These are phyloP conservation scores for Phaeotremella skinneri DNA, from an alignment of 768 basidiomycete genomes.

Conservation along the genomic window DNA sequence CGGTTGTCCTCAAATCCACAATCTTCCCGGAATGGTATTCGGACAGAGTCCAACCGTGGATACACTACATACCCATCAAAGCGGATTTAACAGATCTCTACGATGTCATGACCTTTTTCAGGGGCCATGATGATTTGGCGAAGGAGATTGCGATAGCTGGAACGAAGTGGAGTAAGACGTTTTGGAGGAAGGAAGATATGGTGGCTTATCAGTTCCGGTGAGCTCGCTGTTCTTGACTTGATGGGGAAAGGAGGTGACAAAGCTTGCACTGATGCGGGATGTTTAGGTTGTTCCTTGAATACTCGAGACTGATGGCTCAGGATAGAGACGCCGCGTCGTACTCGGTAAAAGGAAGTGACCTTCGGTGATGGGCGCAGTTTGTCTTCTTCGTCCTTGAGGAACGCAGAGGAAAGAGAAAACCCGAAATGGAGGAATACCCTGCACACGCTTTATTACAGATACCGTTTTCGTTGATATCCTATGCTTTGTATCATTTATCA, in stretches of 20 bases:
- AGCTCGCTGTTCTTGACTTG: constrained; percentile 37
- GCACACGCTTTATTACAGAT: neutral
- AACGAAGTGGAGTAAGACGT: constrained; percentile 49
- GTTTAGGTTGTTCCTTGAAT: constrained; percentile 22
- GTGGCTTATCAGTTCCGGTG: constrained; percentile 48
- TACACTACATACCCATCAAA: constrained; percentile 53
- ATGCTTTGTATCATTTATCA: neutral
- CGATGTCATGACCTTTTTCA: constrained; percentile 51
- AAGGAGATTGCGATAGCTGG: constrained; percentile 51
- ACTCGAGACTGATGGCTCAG: constrained; percentile 14
- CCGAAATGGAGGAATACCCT: neutral
- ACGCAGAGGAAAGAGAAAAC: neutral
- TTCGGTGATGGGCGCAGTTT: constrained; percentile 2
- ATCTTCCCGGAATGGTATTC: constrained; percentile 51
- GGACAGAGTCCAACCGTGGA: constrained; percentile 47
- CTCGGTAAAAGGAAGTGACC: constrained; percentile 22
- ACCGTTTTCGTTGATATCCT: neutral
- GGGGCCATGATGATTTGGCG: constrained; percentile 50
- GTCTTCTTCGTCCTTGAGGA: too few species aligned
- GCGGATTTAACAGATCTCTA: constrained; percentile 53
- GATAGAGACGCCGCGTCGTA: constrained; percentile 24
- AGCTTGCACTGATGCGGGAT: constrained; percentile 1
- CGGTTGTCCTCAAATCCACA: constrained; percentile 49
- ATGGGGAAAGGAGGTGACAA: neutral
- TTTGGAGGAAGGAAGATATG: constrained; percentile 52